Evolutionary conservation across 352 stramenopile genomes (phyloP), one percentile per base, ranked within the genome.

Genomic region (Pythium sp.): DNA sequence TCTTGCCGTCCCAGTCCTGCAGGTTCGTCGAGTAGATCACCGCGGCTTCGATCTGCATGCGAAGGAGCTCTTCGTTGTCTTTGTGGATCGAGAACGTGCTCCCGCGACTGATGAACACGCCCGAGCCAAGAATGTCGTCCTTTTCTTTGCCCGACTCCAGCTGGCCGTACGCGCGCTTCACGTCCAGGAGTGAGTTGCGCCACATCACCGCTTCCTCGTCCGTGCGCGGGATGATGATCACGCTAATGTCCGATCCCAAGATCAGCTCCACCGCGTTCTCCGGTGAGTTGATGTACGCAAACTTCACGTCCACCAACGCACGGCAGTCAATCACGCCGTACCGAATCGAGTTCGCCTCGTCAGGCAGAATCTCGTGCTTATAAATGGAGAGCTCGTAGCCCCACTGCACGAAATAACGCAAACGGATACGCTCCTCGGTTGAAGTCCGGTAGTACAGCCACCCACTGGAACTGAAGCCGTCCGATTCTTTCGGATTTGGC

Each of bases 301-400:
- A 96, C 7, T 82, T 84, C 49, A 94, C 88, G 51, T 96, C 88
- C 8, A 92, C 76, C 5, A 96, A 72, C 30, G 86, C 86, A 7
- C 88, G 86, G 22, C 87, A 94, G 69, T 96, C 88, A 28, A 96
- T 92, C 4, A 96, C 88, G 62, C 88, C 88, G 64, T 96, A 94
- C 0, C 88, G 88, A 71, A 96, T 96, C 3, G 88, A 81, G 20
- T 72, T 82, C 5, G 79, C 76, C 64, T 96, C 89, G 49, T 96
- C 86, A 26, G 83, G 77, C 11, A 92, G 67, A 5, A 96, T 74
- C 63, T 95, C 87, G 72, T 96, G 89, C 75, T 96, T 96, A 75
- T 94, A 96, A 68, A 96, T 96, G 7, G 89, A 94, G 11, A 96
- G 72, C 58, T 96, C 89, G 66, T 91, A 93, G 9, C 89, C 89